Evolutionary conservation across 139 green algal genomes (phyloP), one percentile per base, ranked within the genome.

Genomic region (Picochlorum sp.): DNA sequence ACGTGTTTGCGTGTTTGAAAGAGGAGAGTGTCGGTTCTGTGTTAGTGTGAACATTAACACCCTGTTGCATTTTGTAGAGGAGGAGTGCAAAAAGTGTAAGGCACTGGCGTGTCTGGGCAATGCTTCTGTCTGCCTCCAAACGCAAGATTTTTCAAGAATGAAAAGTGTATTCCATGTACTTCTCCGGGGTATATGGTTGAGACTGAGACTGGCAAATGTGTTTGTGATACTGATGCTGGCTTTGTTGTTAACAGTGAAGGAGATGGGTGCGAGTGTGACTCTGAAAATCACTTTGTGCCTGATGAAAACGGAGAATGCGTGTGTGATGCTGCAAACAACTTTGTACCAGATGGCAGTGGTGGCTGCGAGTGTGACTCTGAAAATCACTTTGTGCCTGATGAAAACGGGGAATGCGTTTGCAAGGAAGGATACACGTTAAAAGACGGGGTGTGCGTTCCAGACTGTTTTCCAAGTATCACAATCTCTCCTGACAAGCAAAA

Each of bases 391-490:
- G 45, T 50, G 15, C 45, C 45, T 3, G 45, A 16, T 3, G 45
- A 50, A 2, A 50, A 50, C 5, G 45, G 45, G 14, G 45, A 6
- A 2, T 50, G 45, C 45, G 45, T 50, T 16, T 50, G 45, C 45
- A 50, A 50, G 45, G 45, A 50, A n/a, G 45, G 45, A n/a, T 50
- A 50, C 45, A 50, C 45, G 14, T 16, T 50, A 50, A 50, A 50
- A 50, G 2, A 50, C 3, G 45, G 45, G 45, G 45, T n/a, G 3
- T 50, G 45, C 45, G 15, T 50, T 50, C 45, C 1, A 50, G 45
- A 50, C 45, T 50, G 45, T 16, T 50, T 2, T n/a, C 45, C 45
- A 50, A 50, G 45, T 16, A 50, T 50, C 14, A 50, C 45, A 50
- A 50, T 50, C 45, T n/a, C 45, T 50, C 45, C 45, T n/a, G 15